Conservation (phyloP, 495 filamentous ascomycete genomes). For the Trichoderma parareesei region DNA sequence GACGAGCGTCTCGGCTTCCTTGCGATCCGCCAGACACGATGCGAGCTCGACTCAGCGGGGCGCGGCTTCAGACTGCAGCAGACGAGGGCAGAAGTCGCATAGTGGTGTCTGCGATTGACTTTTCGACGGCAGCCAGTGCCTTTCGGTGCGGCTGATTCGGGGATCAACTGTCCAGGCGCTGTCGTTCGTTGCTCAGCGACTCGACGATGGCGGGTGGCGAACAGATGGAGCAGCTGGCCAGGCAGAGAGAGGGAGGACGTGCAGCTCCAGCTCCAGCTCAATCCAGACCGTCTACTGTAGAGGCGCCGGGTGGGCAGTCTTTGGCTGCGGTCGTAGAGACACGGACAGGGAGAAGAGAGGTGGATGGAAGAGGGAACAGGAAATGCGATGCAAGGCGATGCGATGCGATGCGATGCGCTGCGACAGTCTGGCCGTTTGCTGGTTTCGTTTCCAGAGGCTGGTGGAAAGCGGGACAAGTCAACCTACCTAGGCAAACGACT, state of each 20-base stretch:
- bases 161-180: neutral
- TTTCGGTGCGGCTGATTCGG: neutral
- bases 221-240: neutral
- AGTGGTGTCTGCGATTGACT: neutral
- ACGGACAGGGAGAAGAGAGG: neutral
- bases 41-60: neutral
- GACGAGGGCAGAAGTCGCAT: neutral
- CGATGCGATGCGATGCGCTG: neutral
- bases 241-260: neutral
- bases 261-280: neutral
- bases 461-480: neutral
- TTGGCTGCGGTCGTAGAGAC: neutral
- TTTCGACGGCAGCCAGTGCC: neutral
- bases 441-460: neutral
- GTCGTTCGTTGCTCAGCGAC: neutral
- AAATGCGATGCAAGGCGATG: neutral
- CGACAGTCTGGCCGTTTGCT: neutral
- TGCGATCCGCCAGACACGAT: neutral
- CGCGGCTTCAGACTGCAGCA: neutral
- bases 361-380: neutral
- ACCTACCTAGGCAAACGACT: too few species aligned
- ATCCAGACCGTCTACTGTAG: neutral
- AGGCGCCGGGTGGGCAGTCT: neutral
- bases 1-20: neutral
- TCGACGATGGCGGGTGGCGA: constrained; percentile 6